These are phyloP conservation scores for Nymphaea thermarum DNA, from an alignment of 164 flowering plant species.

Conservation along the genomic window DNA sequence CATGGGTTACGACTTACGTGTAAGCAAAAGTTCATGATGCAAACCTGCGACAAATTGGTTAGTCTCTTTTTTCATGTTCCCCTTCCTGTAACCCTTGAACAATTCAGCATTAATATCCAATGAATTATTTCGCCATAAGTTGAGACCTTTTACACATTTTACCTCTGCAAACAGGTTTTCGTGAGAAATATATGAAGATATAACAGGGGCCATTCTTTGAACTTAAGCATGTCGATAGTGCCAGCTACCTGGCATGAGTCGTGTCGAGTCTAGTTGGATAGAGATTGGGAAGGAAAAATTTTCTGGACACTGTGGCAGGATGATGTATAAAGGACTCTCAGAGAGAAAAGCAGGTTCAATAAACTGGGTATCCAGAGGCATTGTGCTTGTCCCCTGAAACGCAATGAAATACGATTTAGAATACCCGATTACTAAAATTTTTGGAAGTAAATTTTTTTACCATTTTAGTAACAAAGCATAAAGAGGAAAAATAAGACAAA, in stretches of 20 bases:
- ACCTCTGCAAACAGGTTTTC: conserved; percentile 27
- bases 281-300: not conserved
- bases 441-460: too few relatives aligned
- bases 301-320: conserved; percentile 42
- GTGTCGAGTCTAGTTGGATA: not conserved
- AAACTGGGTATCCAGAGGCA: conserved; percentile 16
- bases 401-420: too few relatives aligned
- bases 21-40: too few relatives aligned
- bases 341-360: conserved; percentile 64
- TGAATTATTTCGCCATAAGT: conserved; percentile 70
- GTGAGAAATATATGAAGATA: too few relatives aligned
- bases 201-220: too few relatives aligned
- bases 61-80: conserved; percentile 44
- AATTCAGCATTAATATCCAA: conserved; percentile 56
- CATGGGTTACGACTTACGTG: not conserved
- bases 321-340: conserved; percentile 26
- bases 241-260: not conserved
- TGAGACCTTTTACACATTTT: conserved; percentile 48
- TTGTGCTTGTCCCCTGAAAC: conserved; percentile 59
- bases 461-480: too few relatives aligned
- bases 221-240: not conserved
- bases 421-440: too few relatives aligned
- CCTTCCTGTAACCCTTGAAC: conserved; percentile 53
- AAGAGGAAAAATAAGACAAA: too few relatives aligned
- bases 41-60: conserved; percentile 81